Base-by-base conservation (phyloP, 106 monocot genomes). In the Dactylorhiza incarnata region DNA sequence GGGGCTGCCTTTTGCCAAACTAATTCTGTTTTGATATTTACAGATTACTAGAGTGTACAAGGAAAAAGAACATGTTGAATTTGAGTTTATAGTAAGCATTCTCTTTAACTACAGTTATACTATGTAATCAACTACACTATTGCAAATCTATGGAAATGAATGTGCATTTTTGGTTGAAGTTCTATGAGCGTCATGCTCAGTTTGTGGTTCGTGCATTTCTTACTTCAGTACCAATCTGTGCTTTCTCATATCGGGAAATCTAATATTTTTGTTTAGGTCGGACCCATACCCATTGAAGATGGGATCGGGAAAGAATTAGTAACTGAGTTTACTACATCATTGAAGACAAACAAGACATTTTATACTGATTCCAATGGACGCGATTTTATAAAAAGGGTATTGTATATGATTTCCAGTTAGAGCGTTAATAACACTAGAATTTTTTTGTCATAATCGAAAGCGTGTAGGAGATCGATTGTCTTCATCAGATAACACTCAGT, bases 301-400 rank as follows among this genome's bases (percentile, higher is more conserved):
- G 78, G 75, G 47, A 80, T 87, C 58, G 95, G 95, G 49, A 96
- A 93, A 81, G 95, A 96, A 87, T 74, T 96, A 66, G 89, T 68
- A 4, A 81, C 84, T 49, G 78, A 93, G 69, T 84, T 96, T 55
- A 78, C 82, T 17, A 93, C 93, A 17, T 74, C 71, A 50, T 84
- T 93, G 83, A 77, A 26, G 61, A 90, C 82, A 44, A 83, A 90
- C 79, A 96, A 89, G 83, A 89, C 87, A 75, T 96, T 96, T 73
- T 96, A 87, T 26, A 96, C 95, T 19, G 95, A 96, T 84, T 96
- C 95, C 22, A 96, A 82, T 84, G 95, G 95, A 17, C 95, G 95
- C 43, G 93, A 96, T 86, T 96, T 93, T 74, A 83, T 96, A 73
- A 93, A 91, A 79, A 89, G 95, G 89, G 95, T 96, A 89, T 73